Percentiles rank a stretch among this genome's conserved stretches.
phyloP scores from a whole-genome alignment of 2,329 filamentous ascomycete genomes.

The Graphilbum ipis-grandicollis region DNA sequence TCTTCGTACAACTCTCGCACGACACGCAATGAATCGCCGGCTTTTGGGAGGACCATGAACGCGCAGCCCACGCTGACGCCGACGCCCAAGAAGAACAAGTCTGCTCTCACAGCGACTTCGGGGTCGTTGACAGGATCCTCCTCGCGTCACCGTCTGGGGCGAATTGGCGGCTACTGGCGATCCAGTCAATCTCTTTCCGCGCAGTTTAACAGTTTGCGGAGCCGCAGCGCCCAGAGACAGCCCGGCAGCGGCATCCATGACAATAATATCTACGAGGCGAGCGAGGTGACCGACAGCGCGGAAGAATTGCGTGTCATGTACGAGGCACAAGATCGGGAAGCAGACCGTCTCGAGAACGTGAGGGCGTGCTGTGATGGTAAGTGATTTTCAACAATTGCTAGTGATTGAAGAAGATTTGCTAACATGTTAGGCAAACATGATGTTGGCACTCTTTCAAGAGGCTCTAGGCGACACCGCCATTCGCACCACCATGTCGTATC shows the following conservation, averaged over 20 bases:
- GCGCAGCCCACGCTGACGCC: constrained; percentile 37
- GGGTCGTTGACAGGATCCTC: constrained; percentile 11
- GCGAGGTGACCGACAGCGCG: constrained; percentile 55
- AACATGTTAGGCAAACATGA: constrained; percentile 48
- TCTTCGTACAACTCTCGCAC: constrained; percentile 68
- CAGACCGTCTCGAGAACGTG: constrained; percentile 80
- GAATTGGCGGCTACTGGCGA: constrained; percentile 44
- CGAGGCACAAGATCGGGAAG: constrained; percentile 58
- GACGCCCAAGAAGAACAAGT: constrained; percentile 21
- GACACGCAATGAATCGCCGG: constrained; percentile 48
- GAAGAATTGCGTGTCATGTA: constrained; percentile 71
- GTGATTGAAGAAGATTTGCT: background rate
- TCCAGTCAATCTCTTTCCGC: constrained; percentile 20
- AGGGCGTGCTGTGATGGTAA: constrained; percentile 93
- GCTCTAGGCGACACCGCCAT: constrained; percentile 11
- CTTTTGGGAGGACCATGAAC: constrained; percentile 26
- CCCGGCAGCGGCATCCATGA: constrained; percentile 14
- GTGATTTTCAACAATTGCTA: constrained; percentile 17
- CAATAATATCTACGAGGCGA: constrained; percentile 28
- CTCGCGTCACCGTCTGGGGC: constrained; percentile 31
- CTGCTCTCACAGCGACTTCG: no score
- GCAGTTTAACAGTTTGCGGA: constrained; percentile 35
- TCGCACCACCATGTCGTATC: constrained; percentile 2
- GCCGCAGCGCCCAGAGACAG: constrained; percentile 21
- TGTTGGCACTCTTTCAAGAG: constrained; percentile 37